Percentiles rank a stretch among this genome's conserved stretches.
phyloP scores from a whole-genome alignment of 768 basidiomycete species.

The Fomitopsis pulvina region DNA sequence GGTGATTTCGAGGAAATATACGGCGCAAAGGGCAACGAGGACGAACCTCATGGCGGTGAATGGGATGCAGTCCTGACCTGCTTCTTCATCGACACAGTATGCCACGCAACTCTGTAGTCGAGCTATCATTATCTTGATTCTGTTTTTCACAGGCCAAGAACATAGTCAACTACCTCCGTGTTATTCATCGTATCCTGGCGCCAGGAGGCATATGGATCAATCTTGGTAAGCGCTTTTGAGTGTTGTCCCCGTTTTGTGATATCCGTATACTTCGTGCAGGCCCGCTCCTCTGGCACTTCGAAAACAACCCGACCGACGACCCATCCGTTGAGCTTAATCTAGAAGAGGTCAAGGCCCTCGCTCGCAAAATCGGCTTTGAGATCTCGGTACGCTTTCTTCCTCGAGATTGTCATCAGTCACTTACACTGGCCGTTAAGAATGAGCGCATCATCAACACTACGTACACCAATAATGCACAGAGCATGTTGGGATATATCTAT shows the following conservation, averaged over 20 bases:
- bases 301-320: constrained; percentile 79
- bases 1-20: constrained; percentile 96
- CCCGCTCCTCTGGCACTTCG: constrained; percentile 95
- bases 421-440: constrained; percentile 40
- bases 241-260: not conserved
- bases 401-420: not conserved
- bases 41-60: constrained; percentile 63
- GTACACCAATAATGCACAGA: constrained; percentile 76
- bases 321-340: constrained; percentile 82
- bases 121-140: not conserved
- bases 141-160: constrained; percentile 65
- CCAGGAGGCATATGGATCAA: constrained; percentile 93
- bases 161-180: constrained; percentile 83
- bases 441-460: constrained; percentile 76
- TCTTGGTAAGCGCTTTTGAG: constrained; percentile 44
- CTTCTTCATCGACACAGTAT: constrained; percentile 94
- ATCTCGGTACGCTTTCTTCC: constrained; percentile 49
- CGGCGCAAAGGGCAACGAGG: constrained; percentile 41
- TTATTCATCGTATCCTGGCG: constrained; percentile 75
- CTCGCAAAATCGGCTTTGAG: constrained; percentile 71
- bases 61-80: constrained; percentile 93
- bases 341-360: constrained; percentile 81
- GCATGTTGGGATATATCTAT: constrained; percentile 84
- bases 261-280: constrained; percentile 36
- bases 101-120: constrained; percentile 12